Percentiles rank a stretch among this genome's conserved stretches.
These are phyloP conservation scores for Fusarium nematophilum DNA, from an alignment of 2,329 filamentous ascomycete genomes.

Conservation along the genomic window DNA sequence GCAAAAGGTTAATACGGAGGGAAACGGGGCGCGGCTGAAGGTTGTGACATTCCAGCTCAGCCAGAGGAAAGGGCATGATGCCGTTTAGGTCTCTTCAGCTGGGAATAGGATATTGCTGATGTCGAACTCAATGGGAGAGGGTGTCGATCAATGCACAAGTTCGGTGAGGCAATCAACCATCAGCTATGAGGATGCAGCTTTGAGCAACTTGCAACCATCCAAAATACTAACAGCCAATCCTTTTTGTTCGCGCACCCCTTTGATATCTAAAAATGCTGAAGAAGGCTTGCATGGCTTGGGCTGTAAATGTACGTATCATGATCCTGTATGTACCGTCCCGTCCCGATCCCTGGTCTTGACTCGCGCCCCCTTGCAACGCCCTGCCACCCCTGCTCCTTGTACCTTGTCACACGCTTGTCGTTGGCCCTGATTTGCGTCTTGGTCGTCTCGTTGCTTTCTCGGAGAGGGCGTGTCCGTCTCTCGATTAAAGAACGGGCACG, in stretches of 20 bases:
- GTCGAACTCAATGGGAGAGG: background rate
- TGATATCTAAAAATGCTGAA: background rate
- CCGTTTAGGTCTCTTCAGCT: background rate
- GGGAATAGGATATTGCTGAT: background rate
- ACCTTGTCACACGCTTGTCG: background rate
- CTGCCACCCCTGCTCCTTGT: slow-evolving; percentile 20
- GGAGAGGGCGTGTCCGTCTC: slow-evolving; percentile 28
- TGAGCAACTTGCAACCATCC: slow-evolving; percentile 7
- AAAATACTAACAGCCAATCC: background rate
- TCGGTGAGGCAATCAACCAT: slow-evolving; percentile 25
- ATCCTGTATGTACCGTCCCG: slow-evolving; percentile 35
- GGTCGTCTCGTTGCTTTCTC: background rate
- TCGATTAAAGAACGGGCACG: slow-evolving; percentile 2
- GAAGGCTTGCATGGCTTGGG: slow-evolving; percentile 7
- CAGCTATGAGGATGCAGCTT: background rate
- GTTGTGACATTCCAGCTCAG: background rate
- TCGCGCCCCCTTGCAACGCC: slow-evolving; percentile 11
- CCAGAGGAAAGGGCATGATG: background rate
- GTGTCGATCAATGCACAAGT: slow-evolving; percentile 1
- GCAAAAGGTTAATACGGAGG: slow-evolving; percentile 1
- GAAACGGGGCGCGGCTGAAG: background rate
- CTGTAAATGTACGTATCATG: slow-evolving; percentile 2
- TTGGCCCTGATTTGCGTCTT: background rate
- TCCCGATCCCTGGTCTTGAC: slow-evolving; percentile 34
- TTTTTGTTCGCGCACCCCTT: background rate